Base-by-base conservation (phyloP, 2,329 filamentous ascomycete genomes). In the Lizonia empirigonia region DNA sequence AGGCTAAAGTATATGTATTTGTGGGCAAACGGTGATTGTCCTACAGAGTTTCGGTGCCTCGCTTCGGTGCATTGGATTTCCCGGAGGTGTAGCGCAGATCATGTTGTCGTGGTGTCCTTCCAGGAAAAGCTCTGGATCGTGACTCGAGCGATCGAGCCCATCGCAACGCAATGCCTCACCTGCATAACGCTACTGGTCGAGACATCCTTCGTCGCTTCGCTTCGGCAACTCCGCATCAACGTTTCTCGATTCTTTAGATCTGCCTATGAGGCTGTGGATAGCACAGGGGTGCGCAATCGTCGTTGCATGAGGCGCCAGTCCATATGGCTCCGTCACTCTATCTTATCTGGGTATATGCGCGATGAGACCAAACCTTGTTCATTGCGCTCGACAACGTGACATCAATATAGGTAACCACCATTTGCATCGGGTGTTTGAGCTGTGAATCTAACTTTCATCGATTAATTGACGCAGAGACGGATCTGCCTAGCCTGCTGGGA, bases 1-100 rank as follows among this genome's bases (percentile, higher is more conserved):
- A 16, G 36, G 41, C 29, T 18, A 41, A 41, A 52, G 30, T 16
- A n/a, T 33, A 41, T 41, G 44, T 26, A 23, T 20, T 37, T 35
- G 26, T 33, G 15, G 30, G 23, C 26, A 15, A 36, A 32, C 23
- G 24, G 30, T 33, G 26, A 16, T n/a, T 19, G 10, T 29, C 18
- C 20, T 40, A 30, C 40, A 44, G 40, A 35, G 35, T 27, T 39
- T 24, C 15, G 27, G 47, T 13, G 8, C 18, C 22, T 13, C 10
- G 9, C 19, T 10, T 15, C 10, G 30, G 15, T 6, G 32, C 20
- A 19, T 29, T 30, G n/a, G n/a, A 7, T 46, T 26, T 38, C 30
- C 32, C 26, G 42, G 2, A 6, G 2, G 7, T 46, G 49, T 46
- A 37, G 42, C 49, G 37, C 22, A 36, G 19, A 36, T 36, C 12